Conservation (phyloP, 805 yeast genomes). For the Ogataea chonburiensis region DNA sequence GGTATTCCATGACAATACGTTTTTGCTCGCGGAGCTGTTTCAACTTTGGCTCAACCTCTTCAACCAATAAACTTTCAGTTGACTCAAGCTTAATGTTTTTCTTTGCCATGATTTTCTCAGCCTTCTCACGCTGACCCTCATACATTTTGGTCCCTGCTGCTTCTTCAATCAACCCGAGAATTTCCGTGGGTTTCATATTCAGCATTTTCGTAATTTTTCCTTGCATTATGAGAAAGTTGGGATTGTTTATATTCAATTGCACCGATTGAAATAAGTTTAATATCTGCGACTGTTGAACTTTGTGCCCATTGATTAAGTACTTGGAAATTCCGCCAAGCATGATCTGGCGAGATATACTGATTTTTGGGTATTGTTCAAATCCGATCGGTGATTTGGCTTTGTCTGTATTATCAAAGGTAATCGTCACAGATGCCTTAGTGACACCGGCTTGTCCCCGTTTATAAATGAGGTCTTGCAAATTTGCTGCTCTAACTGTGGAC, state of each 20-base stretch:
- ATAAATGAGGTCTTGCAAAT: constrained; percentile 89
- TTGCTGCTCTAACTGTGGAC: constrained; percentile 93
- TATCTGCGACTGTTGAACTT: constrained; percentile 93
- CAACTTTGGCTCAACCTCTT: constrained; percentile 91
- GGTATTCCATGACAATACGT: constrained; percentile 79
- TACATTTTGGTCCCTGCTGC: constrained; percentile 98
- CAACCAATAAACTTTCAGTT: constrained; percentile 66
- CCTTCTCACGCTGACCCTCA: constrained; percentile 89
- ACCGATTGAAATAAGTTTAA: constrained; percentile 89
- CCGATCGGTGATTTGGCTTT: constrained; percentile 80
- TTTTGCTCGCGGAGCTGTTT: constrained; percentile 80
- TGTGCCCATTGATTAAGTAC: constrained; percentile 90
- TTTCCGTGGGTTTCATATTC: constrained; percentile 93
- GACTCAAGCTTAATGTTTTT: constrained; percentile 83
- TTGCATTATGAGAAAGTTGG: constrained; percentile 97
- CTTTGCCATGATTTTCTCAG: constrained; percentile 86
- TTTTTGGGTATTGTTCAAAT: constrained; percentile 70
- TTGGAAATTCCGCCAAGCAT: constrained; percentile 89
- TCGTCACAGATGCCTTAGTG: constrained; percentile 93
- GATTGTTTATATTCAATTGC: constrained; percentile 93
- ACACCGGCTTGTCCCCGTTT: constrained; percentile 98
- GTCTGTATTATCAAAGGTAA: constrained; percentile 88
- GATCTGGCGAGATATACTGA: constrained; percentile 89
- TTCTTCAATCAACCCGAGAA: constrained; percentile 88
- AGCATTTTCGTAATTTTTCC: constrained; percentile 96